Conservation (phyloP, 495 filamentous ascomycete species). For the Tuber borchii region DNA sequence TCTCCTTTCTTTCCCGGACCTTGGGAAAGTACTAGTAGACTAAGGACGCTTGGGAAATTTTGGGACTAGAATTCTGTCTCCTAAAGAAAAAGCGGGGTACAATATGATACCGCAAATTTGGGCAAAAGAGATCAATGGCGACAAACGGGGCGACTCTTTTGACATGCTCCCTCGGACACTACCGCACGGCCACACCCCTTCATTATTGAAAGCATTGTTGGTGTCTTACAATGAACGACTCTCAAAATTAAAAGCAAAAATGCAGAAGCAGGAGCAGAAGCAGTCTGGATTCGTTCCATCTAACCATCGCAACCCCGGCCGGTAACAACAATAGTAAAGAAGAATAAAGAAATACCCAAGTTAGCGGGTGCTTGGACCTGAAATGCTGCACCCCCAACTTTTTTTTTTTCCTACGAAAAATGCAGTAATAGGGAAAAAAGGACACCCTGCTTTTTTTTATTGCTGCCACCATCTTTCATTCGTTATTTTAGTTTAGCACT, state of each 20-base stretch:
- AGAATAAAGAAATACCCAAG: background rate
- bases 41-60: background rate
- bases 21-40: background rate
- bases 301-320: background rate
- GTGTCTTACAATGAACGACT: background rate
- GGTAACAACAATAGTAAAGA: background rate
- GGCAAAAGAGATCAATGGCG: background rate
- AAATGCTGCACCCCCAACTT: background rate
- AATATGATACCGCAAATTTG: background rate
- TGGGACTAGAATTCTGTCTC: background rate
- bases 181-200: background rate
- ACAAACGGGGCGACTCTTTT: background rate
- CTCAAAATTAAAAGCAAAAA: background rate
- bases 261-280: slow-evolving; percentile 2
- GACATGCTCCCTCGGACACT: background rate
- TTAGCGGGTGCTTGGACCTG: background rate
- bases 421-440: background rate
- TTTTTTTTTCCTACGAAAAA: background rate
- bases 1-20: background rate
- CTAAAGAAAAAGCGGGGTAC: background rate
- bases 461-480: background rate
- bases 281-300: background rate
- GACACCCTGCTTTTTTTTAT: background rate
- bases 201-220: background rate
- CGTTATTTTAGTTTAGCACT: background rate